Conservation (phyloP, 768 basidiomycete genomes). For the Tricholoma sp. region DNA sequence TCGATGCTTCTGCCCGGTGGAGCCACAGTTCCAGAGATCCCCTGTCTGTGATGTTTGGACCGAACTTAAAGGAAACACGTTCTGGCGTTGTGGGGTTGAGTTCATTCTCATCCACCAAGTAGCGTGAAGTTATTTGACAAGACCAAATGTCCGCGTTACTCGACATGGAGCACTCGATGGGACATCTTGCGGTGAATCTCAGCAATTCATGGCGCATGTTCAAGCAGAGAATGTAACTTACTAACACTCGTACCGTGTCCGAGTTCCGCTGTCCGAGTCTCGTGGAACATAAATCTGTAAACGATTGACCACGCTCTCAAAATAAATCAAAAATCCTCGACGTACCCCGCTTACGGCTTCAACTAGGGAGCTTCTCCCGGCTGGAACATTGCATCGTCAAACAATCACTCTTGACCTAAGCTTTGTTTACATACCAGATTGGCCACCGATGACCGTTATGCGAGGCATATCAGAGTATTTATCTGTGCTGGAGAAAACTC, state of each 20-base stretch:
- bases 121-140: slow-evolving; percentile 38
- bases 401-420: slow-evolving; percentile 25
- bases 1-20: slow-evolving; percentile 55
- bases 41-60: slow-evolving; percentile 34
- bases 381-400: slow-evolving; percentile 23
- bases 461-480: slow-evolving; percentile 40
- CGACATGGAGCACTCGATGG: slow-evolving; percentile 49
- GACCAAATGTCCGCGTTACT: slow-evolving; percentile 33
- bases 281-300: slow-evolving; percentile 52
- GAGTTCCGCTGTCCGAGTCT: slow-evolving; percentile 60
- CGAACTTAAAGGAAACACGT: slow-evolving; percentile 36
- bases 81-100: slow-evolving; percentile 5
- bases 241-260: slow-evolving; percentile 38
- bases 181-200: slow-evolving; percentile 31
- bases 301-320: neutral
- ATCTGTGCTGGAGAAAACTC: slow-evolving; percentile 24
- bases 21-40: slow-evolving; percentile 45
- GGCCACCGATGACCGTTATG: slow-evolving; percentile 45
- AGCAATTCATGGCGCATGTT: neutral
- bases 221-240: neutral
- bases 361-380: slow-evolving; percentile 57
- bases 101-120: slow-evolving; percentile 18
- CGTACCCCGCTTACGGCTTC: slow-evolving; percentile 54
- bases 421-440: slow-evolving; percentile 6
- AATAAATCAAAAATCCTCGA: neutral